Conservation (phyloP, 352 stramenopile genomes). For the Phytophthora chlamydospora region DNA sequence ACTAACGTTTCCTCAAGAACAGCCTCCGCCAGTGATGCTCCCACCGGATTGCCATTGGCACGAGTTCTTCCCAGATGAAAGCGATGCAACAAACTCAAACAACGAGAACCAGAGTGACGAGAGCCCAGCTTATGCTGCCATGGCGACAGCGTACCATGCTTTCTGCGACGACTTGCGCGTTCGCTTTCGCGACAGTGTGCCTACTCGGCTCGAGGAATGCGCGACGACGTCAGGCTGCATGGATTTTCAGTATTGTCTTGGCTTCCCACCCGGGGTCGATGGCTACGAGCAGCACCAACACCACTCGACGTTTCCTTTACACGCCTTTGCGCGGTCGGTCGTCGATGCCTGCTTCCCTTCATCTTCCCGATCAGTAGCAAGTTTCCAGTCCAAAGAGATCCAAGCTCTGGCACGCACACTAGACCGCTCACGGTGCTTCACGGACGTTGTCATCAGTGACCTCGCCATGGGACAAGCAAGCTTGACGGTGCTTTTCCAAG, state of each 20-base stretch:
- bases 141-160: slow-evolving; percentile 56
- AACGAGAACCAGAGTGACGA: slow-evolving; percentile 20
- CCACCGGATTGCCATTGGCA: slow-evolving; percentile 55
- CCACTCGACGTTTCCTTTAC: slow-evolving; percentile 15
- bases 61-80: slow-evolving; percentile 48
- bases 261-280: slow-evolving; percentile 35
- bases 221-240: slow-evolving; percentile 42
- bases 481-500: slow-evolving; percentile 57
- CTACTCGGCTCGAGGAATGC: slow-evolving; percentile 55
- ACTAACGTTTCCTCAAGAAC: slow-evolving; percentile 50
- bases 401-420: slow-evolving; percentile 54
- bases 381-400: slow-evolving; percentile 47
- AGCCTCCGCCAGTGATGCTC: slow-evolving; percentile 38
- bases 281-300: slow-evolving; percentile 35
- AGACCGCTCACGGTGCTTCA: slow-evolving; percentile 46
- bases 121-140: slow-evolving; percentile 33
- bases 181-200: slow-evolving; percentile 54
- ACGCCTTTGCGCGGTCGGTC: slow-evolving; percentile 18
- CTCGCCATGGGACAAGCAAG: slow-evolving; percentile 47
- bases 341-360: slow-evolving; percentile 23
- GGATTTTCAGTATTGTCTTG: slow-evolving; percentile 74
- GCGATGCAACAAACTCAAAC: neutral
- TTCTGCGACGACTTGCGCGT: slow-evolving; percentile 69
- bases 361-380: slow-evolving; percentile 15
- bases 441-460: slow-evolving; percentile 57